Evolutionary conservation across 768 basidiomycete species (phyloP), one percentile per base, ranked within the genome.

Genomic region (Leccinum ochraceum): DNA sequence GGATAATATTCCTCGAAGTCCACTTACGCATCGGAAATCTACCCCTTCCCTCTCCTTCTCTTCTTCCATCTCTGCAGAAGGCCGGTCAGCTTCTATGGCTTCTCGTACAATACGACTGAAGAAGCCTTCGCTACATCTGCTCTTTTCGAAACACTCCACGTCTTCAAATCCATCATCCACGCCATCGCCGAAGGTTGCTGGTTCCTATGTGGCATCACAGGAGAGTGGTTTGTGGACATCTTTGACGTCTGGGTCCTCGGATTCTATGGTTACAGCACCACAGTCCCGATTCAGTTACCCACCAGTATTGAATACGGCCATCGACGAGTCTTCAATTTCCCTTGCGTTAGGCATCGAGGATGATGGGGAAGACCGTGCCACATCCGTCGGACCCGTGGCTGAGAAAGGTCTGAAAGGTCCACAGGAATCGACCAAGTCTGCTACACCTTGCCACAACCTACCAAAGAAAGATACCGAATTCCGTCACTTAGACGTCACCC

Each of bases 41-140:
- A 73, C 72, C 7, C 71, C 76, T 65, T 71, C 71, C 63, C 37
- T 75, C 44, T 66, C 77, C 6, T 63, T 75, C 60, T 67, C 71
- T 59, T 66, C 75, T 65, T 63, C 76, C 50, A 62, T 67, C 61
- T 69, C 69, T 16, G 69, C 60, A 56, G 54, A 78, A 77, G 51
- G 75, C 76, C 57, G 60, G 77, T 54, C 75, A 76, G 54, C 79
- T 80, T 61, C 73, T 64, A 26, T 74, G 30, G 62, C 64, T 63
- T 71, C 71, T 32, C 65, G 70, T 52, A 69, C 74, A 26, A 71
- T 70, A 57, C 78, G 76, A 59, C 70, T 80, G 60, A 90, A 88
- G 74, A 88, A 86, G 54, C 87, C 90, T 0, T 90, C 89, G 3
- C 73, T 90, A 59, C 84, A 85, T 54, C 75, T 89, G 17, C 77